Conservation (phyloP, 1,284 basidiomycete genomes). For the Xerocomus nothofagi region DNA sequence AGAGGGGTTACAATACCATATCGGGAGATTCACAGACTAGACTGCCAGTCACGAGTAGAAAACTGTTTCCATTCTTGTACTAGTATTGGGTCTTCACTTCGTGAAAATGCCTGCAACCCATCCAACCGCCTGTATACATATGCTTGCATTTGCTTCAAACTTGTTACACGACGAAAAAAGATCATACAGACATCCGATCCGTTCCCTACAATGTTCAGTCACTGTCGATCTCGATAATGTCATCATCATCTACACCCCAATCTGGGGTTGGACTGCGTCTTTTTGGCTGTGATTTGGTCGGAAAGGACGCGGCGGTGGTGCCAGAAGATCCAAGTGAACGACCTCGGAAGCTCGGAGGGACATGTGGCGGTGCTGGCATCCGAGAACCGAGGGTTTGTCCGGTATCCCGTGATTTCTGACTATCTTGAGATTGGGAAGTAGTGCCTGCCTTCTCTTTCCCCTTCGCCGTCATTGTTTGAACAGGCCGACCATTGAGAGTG, state of each 20-base stretch:
- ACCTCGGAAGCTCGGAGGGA: conserved; percentile 34
- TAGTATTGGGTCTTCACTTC: too few species aligned
- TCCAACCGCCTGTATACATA: too few species aligned
- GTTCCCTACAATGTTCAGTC: conserved; percentile 42
- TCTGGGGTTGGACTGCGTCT: conserved; percentile 69
- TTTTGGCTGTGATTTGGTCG: conserved; percentile 34
- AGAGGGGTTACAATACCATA: too few species aligned
- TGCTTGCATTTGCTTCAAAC: too few species aligned
- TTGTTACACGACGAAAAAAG: too few species aligned
- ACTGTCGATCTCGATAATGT: conserved; percentile 73
- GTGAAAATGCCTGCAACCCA: too few species aligned
- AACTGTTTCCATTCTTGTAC: too few species aligned
- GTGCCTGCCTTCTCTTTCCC: conserved; percentile 56
- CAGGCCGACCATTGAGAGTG: conserved; percentile 50
- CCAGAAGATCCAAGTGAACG: conserved; percentile 53
- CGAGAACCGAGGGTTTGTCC: conserved; percentile 57
- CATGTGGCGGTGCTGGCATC: conserved; percentile 38
- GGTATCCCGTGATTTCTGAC: conserved; percentile 49
- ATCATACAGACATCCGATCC: conserved; percentile 8
- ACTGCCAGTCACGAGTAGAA: too few species aligned
- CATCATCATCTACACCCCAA: conserved; percentile 76
- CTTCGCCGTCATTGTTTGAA: conserved; percentile 37
- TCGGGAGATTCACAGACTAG: too few species aligned
- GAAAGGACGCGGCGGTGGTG: conserved; percentile 49
- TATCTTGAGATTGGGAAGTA: conserved; percentile 25